phyloP scores from a whole-genome alignment of 768 basidiomycete genomes.

The Kwoniella bestiolae region DNA sequence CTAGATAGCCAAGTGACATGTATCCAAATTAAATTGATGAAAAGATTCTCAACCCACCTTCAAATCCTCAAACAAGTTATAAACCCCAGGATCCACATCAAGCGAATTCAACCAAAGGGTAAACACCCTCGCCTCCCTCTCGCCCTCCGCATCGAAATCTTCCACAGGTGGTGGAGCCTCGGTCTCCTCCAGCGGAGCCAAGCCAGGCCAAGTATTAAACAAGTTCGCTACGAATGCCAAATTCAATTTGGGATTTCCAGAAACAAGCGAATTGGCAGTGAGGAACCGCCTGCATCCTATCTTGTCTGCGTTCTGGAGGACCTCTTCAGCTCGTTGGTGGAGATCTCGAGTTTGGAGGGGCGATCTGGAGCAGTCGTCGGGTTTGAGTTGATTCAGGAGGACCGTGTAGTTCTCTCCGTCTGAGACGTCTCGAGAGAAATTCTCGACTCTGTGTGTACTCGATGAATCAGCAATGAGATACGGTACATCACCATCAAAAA shows the following conservation, averaged over 20 bases:
- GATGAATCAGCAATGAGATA: not conserved
- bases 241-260: constrained; percentile 96
- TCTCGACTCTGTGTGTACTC: constrained; percentile 72
- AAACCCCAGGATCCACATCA: constrained; percentile 93
- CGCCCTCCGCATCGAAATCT: constrained; percentile 98
- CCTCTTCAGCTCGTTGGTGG: constrained; percentile 82
- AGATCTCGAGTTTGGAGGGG: constrained; percentile 86
- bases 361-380: constrained; percentile 85
- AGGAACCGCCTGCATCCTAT: constrained; percentile 97
- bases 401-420: constrained; percentile 98
- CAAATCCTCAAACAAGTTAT: constrained; percentile 94
- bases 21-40: too few species aligned
- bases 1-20: too few species aligned
- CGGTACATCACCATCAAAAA: too few species aligned
- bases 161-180: constrained; percentile 87
- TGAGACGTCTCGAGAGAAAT: constrained; percentile 95
- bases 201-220: constrained; percentile 96
- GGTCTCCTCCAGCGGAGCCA: constrained; percentile 90
- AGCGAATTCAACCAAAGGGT: constrained; percentile 98
- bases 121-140: constrained; percentile 96
- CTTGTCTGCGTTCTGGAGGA: constrained; percentile 87
- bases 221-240: constrained; percentile 94
- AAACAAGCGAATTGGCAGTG: constrained; percentile 83
- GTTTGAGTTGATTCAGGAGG: constrained; percentile 92
- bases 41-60: constrained; percentile 61